Percentiles rank a stretch among this genome's conserved stretches.
Conservation (phyloP, 2,329 filamentous ascomycete species). For the Nigrospora sphaerica region DNA sequence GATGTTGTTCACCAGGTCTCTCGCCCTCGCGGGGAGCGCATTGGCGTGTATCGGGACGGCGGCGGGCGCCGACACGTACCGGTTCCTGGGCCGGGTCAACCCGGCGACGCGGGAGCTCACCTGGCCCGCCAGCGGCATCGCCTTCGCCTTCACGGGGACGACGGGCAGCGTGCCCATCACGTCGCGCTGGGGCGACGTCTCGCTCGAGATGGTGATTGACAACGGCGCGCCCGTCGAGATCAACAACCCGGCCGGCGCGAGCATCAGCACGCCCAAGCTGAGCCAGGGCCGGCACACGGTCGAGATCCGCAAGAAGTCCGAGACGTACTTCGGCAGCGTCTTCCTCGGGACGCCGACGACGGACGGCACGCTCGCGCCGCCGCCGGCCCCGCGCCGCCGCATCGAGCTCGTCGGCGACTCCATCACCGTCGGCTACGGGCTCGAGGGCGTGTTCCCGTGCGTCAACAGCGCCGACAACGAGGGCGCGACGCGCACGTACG, state of each 20-base stretch:
- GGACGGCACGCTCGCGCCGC: slow-evolving; percentile 18
- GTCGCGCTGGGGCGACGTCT: slow-evolving; percentile 22
- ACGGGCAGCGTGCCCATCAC: slow-evolving; percentile 26
- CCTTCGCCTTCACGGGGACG: slow-evolving; percentile 31
- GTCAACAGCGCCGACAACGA: slow-evolving; percentile 29
- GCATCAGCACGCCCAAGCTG: slow-evolving; percentile 23
- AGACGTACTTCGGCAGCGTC: slow-evolving; percentile 24
- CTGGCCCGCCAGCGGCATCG: slow-evolving; percentile 35
- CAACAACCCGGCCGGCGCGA: slow-evolving; percentile 17
- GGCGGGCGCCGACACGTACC: background rate
- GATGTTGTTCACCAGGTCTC: background rate
- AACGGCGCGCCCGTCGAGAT: slow-evolving; percentile 19
- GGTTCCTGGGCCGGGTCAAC: slow-evolving; percentile 32
- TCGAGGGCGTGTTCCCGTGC: slow-evolving; percentile 31
- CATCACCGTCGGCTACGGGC: slow-evolving; percentile 35
- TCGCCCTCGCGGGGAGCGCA: background rate
- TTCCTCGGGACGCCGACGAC: slow-evolving; percentile 19
- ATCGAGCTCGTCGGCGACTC: slow-evolving; percentile 38
- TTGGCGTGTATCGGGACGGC: background rate
- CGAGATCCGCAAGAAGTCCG: slow-evolving; percentile 29
- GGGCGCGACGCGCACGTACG: slow-evolving; percentile 33
- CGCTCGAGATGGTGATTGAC: slow-evolving; percentile 26
- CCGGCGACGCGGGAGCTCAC: slow-evolving; percentile 32
- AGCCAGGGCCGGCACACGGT: slow-evolving; percentile 25
- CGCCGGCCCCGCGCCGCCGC: slow-evolving; percentile 18